Base-by-base conservation (phyloP, 2,329 filamentous ascomycete genomes). In the Hypoxylon sp. region DNA sequence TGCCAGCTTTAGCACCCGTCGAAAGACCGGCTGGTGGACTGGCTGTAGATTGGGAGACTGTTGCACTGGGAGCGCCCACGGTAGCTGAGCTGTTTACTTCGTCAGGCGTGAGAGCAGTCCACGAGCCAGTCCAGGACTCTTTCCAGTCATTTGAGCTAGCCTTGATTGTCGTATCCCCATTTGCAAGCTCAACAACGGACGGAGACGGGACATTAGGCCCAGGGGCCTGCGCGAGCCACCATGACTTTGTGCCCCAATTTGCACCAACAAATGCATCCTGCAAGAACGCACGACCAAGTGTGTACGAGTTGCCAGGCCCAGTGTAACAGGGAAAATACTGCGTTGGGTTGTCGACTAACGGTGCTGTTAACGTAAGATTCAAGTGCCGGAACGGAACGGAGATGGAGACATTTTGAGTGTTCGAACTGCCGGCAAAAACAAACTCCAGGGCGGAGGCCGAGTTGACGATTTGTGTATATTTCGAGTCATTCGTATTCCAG, bases 231-330 rank as follows among this genome's bases (percentile, higher is more conserved):
- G 76, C 81, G 7, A 82, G 71, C 74, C 78, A 82, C 73, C 75
- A 76, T 14, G 69, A 75, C 21, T 74, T 73, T 0, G 67, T 41
- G 16, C 74, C 72, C 77, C 78, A 82, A 63, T 82, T 80, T 5
- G 77, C 78, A 3, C 78, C 81, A 0, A 83, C 59, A 45, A 84
- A 84, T 3, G 82, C 81, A 27, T 82, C 81, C 65, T 84, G 82
- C 1, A 84, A 73, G 64, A 83, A 84, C 0, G 80, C 79, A 16
- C 81, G 78, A 0, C 83, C 82, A 1, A 84, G 77, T 2, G 72
- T 73, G 63, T 78, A 79, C 4, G 46, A 21, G 0, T 63, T 53
- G 2, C 65, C 67, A 5, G 66, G 52, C 8, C 73, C 74, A 0
- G 75, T 74, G 19, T 75, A 74, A 63, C 82, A 84, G 0, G 81